Evolutionary conservation across 306 rosid genomes (phyloP), one percentile per base, ranked within the genome.

Genomic region (Astragalus membranaceus): DNA sequence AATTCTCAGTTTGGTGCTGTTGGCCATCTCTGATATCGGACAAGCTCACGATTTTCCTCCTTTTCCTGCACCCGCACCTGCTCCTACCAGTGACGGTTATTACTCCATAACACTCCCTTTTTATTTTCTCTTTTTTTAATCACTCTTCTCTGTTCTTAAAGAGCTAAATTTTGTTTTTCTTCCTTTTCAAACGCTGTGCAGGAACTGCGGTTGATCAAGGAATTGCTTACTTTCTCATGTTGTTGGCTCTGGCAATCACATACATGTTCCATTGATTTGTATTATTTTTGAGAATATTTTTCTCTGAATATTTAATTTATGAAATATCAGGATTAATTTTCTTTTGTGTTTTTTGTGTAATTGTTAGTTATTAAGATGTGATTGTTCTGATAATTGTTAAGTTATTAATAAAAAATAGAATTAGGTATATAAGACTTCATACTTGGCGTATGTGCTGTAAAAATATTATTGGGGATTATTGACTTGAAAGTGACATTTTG

Each of bases 151-250:
- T 33, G 3, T 36, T 10, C 9, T 41, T 6, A 2, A 75, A 10
- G 10, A 64, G 7, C 5, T 59, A 47, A 54, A 26, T 30, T 3
- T 17, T 0, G 9, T 9, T 43, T 4, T 13, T 0, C 30, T 8
- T 13, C 44, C 30, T 3, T 26, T 26, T 26, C 30, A 26, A 26
- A 26, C 30, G 30, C 4, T 26, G 30, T 75, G 30, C 77, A 87
- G 89, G 94, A 3, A n/a, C 82, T 14, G 82, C 90, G 3, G 26
- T 88, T 16, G 94, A 88, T 79, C 94, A 88, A 83, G 90, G 90
- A 48, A 48, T 88, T 47, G 94, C 94, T 30, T 88, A 77, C 66
- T 10, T 68, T 12, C 88, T 88, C 29, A 70, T 88, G 72, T 0
- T 85, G 26, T 62, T 85, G 77, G 94, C 88, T 30, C 84, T 88